Base-by-base conservation (phyloP, 2,329 filamentous ascomycete genomes). In the Apiospora marii region DNA sequence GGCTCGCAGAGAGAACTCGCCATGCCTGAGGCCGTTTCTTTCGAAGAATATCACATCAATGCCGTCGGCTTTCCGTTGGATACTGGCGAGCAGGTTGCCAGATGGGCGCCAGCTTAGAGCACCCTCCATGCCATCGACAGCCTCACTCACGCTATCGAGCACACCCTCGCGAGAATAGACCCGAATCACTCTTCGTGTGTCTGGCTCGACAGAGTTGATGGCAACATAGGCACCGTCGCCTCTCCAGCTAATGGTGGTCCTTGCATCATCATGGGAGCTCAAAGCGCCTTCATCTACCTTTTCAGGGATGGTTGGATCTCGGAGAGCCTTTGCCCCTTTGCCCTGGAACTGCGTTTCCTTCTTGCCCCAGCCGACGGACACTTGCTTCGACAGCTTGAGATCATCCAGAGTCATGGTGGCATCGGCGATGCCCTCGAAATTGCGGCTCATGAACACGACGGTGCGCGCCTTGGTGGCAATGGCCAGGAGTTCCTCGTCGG, bases 311-410 rank as follows among this genome's bases (percentile, higher is more conserved):
- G 96, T 99, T 22, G 96, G 96, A 82, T 99, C 96, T 71, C 94
- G 90, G 75, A 98, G 86, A 27, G 95, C 95, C 83, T 91, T 91
- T 72, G 95, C 96, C 74, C 95, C 91, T 78, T 94, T 94, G 69
- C 96, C 96, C 80, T 98, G 94, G 82, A 99, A 99, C 81, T 99
- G 96, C 0, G 96, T 99, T 83, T 99, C 96, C 80, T 93, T 94
- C 85, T 98, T 98, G 73, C 96, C 96, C 96, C 96, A 99, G 69
- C 96, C 96, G 30, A 99, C 96, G 27, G 95, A 97, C 72, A 98
- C 96, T 85, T 98, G 95, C 81, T 92, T 96, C 37, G 93, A 98
- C n/a, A 91, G 90, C 77, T 93, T 93, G 75, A 97, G 88, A 82
- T 97, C 96, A 64, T 95, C 94, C 0, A 86, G 81, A 0, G 89